phyloP scores from a whole-genome alignment of 108 stramenopile genomes.

The Cylindrotheca closterium region DNA sequence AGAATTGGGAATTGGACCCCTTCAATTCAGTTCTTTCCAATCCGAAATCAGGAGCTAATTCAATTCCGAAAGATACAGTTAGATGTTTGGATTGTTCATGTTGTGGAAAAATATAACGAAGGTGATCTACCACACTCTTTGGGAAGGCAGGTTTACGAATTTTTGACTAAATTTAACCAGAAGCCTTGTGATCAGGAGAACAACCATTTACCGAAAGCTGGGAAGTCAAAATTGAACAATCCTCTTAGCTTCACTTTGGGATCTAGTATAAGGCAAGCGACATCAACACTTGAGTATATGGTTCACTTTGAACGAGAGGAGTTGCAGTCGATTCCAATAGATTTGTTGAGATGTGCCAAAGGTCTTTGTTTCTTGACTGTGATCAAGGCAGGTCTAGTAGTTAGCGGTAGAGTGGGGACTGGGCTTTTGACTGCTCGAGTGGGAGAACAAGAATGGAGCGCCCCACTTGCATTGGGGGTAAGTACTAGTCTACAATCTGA shows the following conservation, averaged over 20 bases:
- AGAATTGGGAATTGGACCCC: constrained; percentile 68
- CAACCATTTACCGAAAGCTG: neutral
- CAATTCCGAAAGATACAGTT: constrained; percentile 47
- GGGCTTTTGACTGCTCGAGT: constrained; percentile 67
- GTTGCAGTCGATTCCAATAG: constrained; percentile 65
- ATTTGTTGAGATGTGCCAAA: constrained; percentile 67
- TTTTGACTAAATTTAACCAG: constrained; percentile 34
- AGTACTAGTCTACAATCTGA: too few relatives aligned
- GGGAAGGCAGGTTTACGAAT: constrained; percentile 34
- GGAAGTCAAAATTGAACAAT: constrained; percentile 36
- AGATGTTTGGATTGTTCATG: constrained; percentile 61
- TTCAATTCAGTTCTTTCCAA: constrained; percentile 25
- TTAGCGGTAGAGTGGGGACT: constrained; percentile 73
- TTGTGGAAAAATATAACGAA: constrained; percentile 37
- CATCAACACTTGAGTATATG: constrained; percentile 47
- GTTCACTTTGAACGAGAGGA: constrained; percentile 25
- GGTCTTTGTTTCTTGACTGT: constrained; percentile 79
- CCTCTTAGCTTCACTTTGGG: constrained; percentile 58
- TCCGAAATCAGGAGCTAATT: constrained; percentile 37
- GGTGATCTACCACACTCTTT: constrained; percentile 24
- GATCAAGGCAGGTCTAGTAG: constrained; percentile 72
- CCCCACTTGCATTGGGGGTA: constrained; percentile 70
- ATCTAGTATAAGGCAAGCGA: constrained; percentile 59
- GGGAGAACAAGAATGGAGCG: constrained; percentile 48
- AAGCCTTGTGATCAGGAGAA: constrained; percentile 58